Evolutionary conservation across 805 yeast species (phyloP).

Genomic region (Candida ficus): DNA sequence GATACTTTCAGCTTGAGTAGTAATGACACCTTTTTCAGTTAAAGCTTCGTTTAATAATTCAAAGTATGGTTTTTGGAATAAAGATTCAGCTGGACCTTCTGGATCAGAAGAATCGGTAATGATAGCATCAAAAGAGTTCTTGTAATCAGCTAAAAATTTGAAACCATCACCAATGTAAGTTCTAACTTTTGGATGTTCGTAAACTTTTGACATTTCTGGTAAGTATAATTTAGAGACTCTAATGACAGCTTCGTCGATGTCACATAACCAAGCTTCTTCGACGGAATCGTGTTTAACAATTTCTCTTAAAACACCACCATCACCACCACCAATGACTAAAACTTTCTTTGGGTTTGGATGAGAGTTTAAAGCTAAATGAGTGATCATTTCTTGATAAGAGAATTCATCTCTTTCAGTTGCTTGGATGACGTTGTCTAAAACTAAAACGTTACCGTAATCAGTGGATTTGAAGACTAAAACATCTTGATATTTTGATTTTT

Average conservation of each 20-base stretch:
- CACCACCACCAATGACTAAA: slow-evolving; percentile 97
- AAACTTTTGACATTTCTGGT: slow-evolving; percentile 83
- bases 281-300: slow-evolving; percentile 82
- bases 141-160: slow-evolving; percentile 81
- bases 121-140: slow-evolving; percentile 87
- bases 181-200: slow-evolving; percentile 81
- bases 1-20: slow-evolving; percentile 92
- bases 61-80: slow-evolving; percentile 91
- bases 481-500: slow-evolving; percentile 87
- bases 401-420: slow-evolving; percentile 97
- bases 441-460: slow-evolving; percentile 92
- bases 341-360: slow-evolving; percentile 95
- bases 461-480: slow-evolving; percentile 89
- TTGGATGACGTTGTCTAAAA: slow-evolving; percentile 91
- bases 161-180: slow-evolving; percentile 97
- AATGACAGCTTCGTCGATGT: slow-evolving; percentile 92
- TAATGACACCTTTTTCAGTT: slow-evolving; percentile 86
- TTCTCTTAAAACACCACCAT: slow-evolving; percentile 97
- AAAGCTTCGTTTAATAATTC: slow-evolving; percentile 80
- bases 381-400: slow-evolving; percentile 96
- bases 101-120: slow-evolving; percentile 98
- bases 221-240: slow-evolving; percentile 79
- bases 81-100: slow-evolving; percentile 94
- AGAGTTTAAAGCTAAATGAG: slow-evolving; percentile 87
- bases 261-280: slow-evolving; percentile 88